Evolutionary conservation across 768 basidiomycete species (phyloP).

Genomic region (Gymnopilus dilepis): DNA sequence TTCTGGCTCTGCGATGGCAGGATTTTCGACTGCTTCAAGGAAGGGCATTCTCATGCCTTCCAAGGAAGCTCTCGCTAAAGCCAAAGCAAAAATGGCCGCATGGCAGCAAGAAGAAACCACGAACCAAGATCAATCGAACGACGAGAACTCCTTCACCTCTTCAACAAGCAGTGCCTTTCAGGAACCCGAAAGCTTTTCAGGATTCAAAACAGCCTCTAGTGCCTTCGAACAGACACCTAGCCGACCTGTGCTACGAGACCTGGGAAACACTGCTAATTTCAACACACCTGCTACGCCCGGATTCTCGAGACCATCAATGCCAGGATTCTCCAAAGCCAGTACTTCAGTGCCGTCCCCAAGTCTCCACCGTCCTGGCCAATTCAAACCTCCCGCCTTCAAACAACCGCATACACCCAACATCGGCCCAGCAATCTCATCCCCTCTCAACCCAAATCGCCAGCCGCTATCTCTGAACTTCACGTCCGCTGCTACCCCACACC

Average conservation of each 20-base stretch:
- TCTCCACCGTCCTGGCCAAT: conserved; percentile 40
- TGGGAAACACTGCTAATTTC: conserved; percentile 41
- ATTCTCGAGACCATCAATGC: conserved; percentile 27
- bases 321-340: conserved; percentile 15
- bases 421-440: conserved; percentile 28
- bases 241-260: conserved; percentile 41
- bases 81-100: conserved; percentile 53
- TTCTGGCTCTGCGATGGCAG: conserved; percentile 18
- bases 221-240: conserved; percentile 29
- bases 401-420: conserved; percentile 19
- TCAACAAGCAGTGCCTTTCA: background rate
- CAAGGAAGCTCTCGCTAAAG: conserved; percentile 55
- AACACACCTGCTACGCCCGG: conserved; percentile 47
- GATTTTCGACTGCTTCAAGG: conserved; percentile 34
- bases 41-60: conserved; percentile 56
- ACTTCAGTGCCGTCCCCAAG: conserved; percentile 25
- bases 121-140: background rate
- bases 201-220: conserved; percentile 32
- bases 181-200: conserved; percentile 4
- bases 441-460: conserved; percentile 33
- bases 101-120: conserved; percentile 49
- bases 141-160: conserved; percentile 28
- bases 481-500: conserved; percentile 35
- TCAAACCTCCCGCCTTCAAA: conserved; percentile 52
- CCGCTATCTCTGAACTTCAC: conserved; percentile 20